A percentile compares a stretch with the other conserved stretches of the same genome.
Conservation (phyloP, 192 early-diverging fungal genomes). For the Polychytrium aggregatum region DNA sequence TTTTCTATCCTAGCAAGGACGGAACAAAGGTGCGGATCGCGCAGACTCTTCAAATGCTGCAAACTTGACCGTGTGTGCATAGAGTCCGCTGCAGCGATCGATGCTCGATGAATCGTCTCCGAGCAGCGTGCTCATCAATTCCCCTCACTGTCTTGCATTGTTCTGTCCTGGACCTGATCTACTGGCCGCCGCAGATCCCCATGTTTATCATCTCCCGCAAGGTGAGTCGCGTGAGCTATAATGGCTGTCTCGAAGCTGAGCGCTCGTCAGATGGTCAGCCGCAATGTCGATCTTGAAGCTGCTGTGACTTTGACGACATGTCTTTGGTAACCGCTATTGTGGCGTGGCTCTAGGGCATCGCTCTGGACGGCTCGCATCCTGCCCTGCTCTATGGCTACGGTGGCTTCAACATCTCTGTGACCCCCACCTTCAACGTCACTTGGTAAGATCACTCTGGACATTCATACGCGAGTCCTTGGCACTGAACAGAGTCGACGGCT, state of each 20-base stretch:
- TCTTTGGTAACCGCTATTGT: not conserved
- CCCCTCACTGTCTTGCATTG: not conserved
- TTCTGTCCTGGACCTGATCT: slow-evolving; percentile 2
- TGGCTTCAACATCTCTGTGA: slow-evolving; percentile 46
- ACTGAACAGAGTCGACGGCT: too few relatives aligned
- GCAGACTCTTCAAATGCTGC: not conserved
- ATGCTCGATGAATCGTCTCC: slow-evolving; percentile 2
- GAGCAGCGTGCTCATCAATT: not conserved
- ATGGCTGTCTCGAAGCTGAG: too few relatives aligned
- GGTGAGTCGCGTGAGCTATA: not conserved
- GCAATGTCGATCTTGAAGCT: too few relatives aligned
- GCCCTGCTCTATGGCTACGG: slow-evolving; percentile 60
- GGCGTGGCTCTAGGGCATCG: slow-evolving; percentile 1
- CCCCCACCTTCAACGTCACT: slow-evolving; percentile 28
- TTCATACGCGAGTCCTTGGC: too few relatives aligned
- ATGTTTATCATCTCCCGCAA: slow-evolving; percentile 58
- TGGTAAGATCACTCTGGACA: too few relatives aligned
- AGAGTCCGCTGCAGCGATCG: not conserved
- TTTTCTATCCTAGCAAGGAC: slow-evolving; percentile 55
- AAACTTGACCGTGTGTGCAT: not conserved
- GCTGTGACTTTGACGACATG: not conserved
- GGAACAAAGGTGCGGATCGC: slow-evolving; percentile 40
- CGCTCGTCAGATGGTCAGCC: too few relatives aligned
- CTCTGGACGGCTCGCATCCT: slow-evolving; percentile 44
- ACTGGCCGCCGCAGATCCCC: too few relatives aligned